Evolutionary conservation across 2,329 filamentous ascomycete genomes (phyloP).

Genomic region (Alternaria conjuncta): DNA sequence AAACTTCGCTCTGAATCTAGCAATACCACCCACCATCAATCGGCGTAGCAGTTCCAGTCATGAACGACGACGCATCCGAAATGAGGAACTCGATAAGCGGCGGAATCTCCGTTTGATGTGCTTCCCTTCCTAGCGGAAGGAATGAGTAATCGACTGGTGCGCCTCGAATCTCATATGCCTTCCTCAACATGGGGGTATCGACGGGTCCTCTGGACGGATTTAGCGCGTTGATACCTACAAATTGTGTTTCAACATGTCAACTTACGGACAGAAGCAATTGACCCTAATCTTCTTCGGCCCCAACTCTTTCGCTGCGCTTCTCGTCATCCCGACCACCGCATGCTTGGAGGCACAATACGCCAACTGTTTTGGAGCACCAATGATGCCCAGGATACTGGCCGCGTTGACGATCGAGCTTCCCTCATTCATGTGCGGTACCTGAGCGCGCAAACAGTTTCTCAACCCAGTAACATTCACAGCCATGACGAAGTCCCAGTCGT

Average conservation of each 20-base stretch:
- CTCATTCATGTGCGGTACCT: conserved; percentile 51
- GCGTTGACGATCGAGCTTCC: conserved; percentile 52
- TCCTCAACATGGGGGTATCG: conserved; percentile 45
- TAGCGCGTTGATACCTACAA: not conserved
- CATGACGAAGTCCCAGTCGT: conserved; percentile 50
- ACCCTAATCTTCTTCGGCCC: conserved; percentile 44
- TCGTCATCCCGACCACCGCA: conserved; percentile 51
- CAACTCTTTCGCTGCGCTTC: conserved; percentile 49
- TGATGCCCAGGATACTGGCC: conserved; percentile 59
- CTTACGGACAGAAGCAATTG: conserved; percentile 47
- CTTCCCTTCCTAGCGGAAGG: conserved; percentile 33
- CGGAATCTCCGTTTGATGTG: conserved; percentile 48
- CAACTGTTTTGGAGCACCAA: conserved; percentile 48
- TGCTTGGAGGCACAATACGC: conserved; percentile 51
- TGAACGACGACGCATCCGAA: conserved; percentile 54
- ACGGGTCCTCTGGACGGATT: conserved; percentile 29
- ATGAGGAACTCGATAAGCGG: conserved; percentile 58
- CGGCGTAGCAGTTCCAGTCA: conserved; percentile 54
- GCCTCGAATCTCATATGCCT: conserved; percentile 26
- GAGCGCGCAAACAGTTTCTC: conserved; percentile 49
- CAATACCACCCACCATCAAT: conserved; percentile 57
- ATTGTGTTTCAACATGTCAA: not conserved
- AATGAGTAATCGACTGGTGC: conserved; percentile 26
- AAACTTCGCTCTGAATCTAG: conserved; percentile 1
- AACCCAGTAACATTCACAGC: conserved; percentile 49